These are phyloP conservation scores for Flaveria sonorensis DNA, from an alignment of 129 eudicot species.

Conservation along the genomic window DNA sequence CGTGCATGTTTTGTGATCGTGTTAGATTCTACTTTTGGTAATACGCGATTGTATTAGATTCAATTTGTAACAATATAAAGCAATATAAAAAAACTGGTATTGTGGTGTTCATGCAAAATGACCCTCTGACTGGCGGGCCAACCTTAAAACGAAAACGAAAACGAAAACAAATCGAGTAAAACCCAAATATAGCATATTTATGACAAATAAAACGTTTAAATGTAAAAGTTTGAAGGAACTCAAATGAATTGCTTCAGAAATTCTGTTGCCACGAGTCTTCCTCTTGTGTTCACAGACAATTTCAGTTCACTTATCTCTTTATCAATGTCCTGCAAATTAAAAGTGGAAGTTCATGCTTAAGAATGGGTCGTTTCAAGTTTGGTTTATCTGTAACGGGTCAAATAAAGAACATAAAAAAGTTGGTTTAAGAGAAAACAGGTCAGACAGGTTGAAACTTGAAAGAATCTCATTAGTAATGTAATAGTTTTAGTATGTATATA, in stretches of 20 bases:
- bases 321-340: conserved; percentile 70
- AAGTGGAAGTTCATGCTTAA: neutral
- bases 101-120: neutral
- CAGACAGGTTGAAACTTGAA: neutral
- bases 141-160: neutral
- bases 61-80: neutral
- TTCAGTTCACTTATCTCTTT: conserved; percentile 91
- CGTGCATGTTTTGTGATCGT: too few species aligned
- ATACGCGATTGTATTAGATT: too few species aligned
- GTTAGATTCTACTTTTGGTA: neutral
- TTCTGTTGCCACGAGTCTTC: conserved; percentile 92
- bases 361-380: too few species aligned
- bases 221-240: conserved; percentile 10
- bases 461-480: neutral
- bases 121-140: neutral
- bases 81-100: neutral
- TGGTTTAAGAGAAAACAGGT: neutral
- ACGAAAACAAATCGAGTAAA: neutral
- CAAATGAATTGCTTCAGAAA: conserved; percentile 81
- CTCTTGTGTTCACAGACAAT: conserved; percentile 86
- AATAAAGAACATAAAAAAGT: neutral
- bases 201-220: neutral
- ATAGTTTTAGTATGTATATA: neutral
- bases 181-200: neutral
- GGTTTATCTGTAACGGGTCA: neutral